Evolutionary conservation across 2,329 filamentous ascomycete species (phyloP).

Genomic region (Colletotrichum euphorbiae): DNA sequence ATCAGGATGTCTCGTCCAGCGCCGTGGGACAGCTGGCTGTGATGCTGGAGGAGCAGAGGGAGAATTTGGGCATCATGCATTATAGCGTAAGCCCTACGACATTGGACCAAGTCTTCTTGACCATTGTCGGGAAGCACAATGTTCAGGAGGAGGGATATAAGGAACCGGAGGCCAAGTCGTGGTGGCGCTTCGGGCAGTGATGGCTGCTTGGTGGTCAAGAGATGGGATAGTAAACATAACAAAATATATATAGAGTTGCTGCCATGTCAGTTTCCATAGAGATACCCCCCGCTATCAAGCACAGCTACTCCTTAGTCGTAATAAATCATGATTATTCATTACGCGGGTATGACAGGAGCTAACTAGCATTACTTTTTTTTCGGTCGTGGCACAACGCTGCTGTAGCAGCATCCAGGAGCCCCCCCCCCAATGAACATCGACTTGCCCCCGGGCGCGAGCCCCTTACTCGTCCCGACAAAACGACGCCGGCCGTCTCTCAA

Average conservation of each 20-base stretch:
- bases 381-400: not conserved
- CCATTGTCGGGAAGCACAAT: constrained; percentile 84
- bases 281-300: not conserved
- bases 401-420: not conserved
- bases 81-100: constrained; percentile 90
- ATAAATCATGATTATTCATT: not conserved
- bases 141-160: constrained; percentile 78
- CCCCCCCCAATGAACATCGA: too few relatives aligned
- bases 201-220: not conserved
- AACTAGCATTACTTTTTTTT: not conserved
- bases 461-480: too few relatives aligned
- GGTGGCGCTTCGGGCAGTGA: constrained; percentile 33
- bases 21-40: constrained; percentile 78
- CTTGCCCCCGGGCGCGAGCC: too few relatives aligned
- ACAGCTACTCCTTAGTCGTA: not conserved
- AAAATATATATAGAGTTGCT: not conserved
- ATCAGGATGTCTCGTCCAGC: constrained; percentile 51
- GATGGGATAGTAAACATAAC: not conserved
- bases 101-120: constrained; percentile 89
- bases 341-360: not conserved
- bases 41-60: constrained; percentile 77
- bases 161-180: constrained; percentile 44
- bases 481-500: too few relatives aligned
- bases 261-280: not conserved
- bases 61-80: constrained; percentile 79